Evolutionary conservation across 2,329 filamentous ascomycete species (phyloP).

Genomic region (Talaromyces sp.): DNA sequence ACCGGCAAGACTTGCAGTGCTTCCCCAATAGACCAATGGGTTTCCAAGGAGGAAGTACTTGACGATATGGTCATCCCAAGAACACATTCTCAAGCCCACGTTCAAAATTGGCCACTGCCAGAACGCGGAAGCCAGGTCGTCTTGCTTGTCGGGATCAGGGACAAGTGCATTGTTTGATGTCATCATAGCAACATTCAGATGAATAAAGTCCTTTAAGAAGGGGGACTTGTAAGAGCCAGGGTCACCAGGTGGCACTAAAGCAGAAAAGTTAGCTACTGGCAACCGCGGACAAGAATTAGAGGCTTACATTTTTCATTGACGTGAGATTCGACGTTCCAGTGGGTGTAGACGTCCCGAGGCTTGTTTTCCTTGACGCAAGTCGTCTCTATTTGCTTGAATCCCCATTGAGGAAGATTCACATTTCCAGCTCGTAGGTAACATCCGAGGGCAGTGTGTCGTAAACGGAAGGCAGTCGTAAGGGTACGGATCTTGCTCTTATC

Average conservation of each 20-base stretch:
- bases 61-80: slow-evolving; percentile 90
- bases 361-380: slow-evolving; percentile 93
- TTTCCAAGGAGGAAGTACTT: slow-evolving; percentile 99
- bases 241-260: slow-evolving; percentile 69
- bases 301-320: slow-evolving; percentile 81
- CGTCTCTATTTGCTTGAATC: slow-evolving; percentile 98
- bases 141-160: slow-evolving; percentile 96
- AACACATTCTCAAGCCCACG: slow-evolving; percentile 96
- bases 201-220: slow-evolving; percentile 95
- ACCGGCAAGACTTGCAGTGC: slow-evolving; percentile 69
- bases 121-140: slow-evolving; percentile 91
- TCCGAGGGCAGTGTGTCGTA: slow-evolving; percentile 73
- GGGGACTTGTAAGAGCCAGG: slow-evolving; percentile 92
- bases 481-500: slow-evolving; percentile 83
- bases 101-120: slow-evolving; percentile 98
- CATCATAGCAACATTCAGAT: slow-evolving; percentile 99
- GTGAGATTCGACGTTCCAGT: slow-evolving; percentile 98
- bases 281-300: not conserved
- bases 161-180: slow-evolving; percentile 98
- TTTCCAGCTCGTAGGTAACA: slow-evolving; percentile 96
- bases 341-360: slow-evolving; percentile 86
- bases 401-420: slow-evolving; percentile 95
- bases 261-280: not conserved
- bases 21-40: slow-evolving; percentile 92
- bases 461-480: slow-evolving; percentile 84